These are phyloP conservation scores for Lecanicillium sp. DNA, from an alignment of 2,329 filamentous ascomycete species.

Conservation along the genomic window DNA sequence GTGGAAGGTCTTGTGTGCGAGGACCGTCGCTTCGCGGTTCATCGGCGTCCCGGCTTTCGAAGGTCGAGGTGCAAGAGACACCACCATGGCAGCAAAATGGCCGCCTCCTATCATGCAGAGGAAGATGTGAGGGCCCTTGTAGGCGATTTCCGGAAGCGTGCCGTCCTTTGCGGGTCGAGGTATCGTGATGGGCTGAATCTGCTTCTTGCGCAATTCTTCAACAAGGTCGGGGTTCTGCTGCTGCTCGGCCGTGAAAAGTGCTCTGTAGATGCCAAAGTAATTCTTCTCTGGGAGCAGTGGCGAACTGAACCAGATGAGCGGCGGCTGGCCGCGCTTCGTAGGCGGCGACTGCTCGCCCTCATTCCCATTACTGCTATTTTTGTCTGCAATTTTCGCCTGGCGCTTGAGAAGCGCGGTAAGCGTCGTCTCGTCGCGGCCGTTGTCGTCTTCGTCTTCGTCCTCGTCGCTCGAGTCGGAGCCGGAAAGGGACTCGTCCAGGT, in stretches of 20 bases:
- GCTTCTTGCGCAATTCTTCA: constrained; percentile 66
- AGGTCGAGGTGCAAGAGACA: constrained; percentile 75
- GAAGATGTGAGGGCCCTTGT: constrained; percentile 79
- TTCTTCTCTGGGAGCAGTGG: constrained; percentile 66
- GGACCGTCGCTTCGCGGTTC: constrained; percentile 76
- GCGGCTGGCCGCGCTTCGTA: constrained; percentile 56
- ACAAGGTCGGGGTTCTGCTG: constrained; percentile 54
- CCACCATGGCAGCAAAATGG: constrained; percentile 94
- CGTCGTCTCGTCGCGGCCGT: constrained; percentile 54
- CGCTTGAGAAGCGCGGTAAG: constrained; percentile 72
- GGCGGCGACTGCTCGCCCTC: constrained; percentile 31
- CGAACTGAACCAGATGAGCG: constrained; percentile 80
- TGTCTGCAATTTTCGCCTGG: constrained; percentile 65
- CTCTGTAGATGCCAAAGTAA: constrained; percentile 79
- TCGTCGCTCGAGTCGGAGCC: constrained; percentile 71
- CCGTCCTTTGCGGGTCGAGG: constrained; percentile 52
- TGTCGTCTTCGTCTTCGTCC: constrained; percentile 55
- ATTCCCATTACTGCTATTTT: constrained; percentile 38
- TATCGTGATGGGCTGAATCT: constrained; percentile 56
- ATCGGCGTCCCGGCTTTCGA: constrained; percentile 65
- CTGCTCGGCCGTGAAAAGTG: constrained; percentile 68
- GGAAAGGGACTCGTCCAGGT: constrained; percentile 86
- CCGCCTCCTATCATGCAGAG: constrained; percentile 98
- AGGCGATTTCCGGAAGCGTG: constrained; percentile 43
- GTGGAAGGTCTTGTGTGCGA: constrained; percentile 97